Evolutionary conservation across 495 filamentous ascomycete genomes (phyloP).

Genomic region (Aspergillus sclerotiicarbonarius): DNA sequence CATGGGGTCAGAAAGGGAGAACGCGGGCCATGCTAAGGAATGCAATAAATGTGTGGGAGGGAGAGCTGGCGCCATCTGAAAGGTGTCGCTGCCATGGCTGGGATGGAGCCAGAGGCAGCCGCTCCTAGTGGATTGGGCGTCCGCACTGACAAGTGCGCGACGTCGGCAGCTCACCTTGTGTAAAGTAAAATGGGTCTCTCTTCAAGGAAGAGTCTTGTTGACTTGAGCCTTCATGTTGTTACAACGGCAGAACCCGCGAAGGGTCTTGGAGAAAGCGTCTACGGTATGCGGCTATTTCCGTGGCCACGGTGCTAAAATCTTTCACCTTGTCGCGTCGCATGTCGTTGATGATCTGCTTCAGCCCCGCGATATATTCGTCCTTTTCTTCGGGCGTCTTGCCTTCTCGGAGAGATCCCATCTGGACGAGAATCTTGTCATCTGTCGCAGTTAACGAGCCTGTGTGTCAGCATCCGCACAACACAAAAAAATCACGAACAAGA

Average conservation of each 20-base stretch:
- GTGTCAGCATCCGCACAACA: constrained; percentile 60
- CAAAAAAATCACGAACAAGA: constrained; percentile 14
- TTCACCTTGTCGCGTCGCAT: constrained; percentile 71
- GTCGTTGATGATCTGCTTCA: constrained; percentile 71
- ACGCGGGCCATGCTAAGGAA: constrained; percentile 8
- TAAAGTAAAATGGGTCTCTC: constrained; percentile 6
- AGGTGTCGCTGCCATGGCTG: constrained; percentile 8
- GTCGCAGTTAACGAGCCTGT: constrained; percentile 48
- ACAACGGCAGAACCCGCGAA: constrained; percentile 47
- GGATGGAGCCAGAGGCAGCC: not conserved
- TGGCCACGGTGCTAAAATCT: constrained; percentile 78
- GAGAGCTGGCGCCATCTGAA: constrained; percentile 6
- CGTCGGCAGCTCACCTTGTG: constrained; percentile 35
- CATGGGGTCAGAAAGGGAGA: constrained; percentile 7
- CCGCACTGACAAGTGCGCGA: not conserved
- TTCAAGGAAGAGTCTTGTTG: not conserved
- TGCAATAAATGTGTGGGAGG: not conserved
- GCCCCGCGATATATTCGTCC: constrained; percentile 68
- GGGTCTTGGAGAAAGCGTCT: constrained; percentile 61
- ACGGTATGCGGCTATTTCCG: constrained; percentile 81
- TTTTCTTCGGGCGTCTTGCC: constrained; percentile 68
- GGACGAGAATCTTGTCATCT: constrained; percentile 86
- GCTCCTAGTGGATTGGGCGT: not conserved
- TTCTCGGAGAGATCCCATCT: constrained; percentile 72
- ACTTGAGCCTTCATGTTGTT: constrained; percentile 24